phyloP scores from a whole-genome alignment of 441 rosid genomes.

The Populus trichocarpa region DNA sequence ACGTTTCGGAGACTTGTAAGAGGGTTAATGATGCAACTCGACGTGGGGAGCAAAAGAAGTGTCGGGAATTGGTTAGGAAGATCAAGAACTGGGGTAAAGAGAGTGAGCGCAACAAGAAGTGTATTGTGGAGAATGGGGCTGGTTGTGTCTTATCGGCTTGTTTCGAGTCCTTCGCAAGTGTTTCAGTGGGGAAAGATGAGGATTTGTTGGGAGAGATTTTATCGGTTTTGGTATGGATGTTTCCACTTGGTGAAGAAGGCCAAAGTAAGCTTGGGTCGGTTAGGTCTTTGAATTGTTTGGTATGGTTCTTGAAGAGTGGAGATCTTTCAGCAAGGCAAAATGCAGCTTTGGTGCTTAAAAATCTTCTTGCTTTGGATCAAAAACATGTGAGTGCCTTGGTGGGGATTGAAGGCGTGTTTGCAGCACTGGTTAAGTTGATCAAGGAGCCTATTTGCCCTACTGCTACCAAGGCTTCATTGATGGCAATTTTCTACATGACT shows the following conservation, averaged over 20 bases:
- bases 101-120: conserved; percentile 27
- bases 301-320: conserved; percentile 17
- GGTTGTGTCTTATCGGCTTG: conserved; percentile 14
- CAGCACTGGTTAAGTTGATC: conserved; percentile 12
- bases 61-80: conserved; percentile 21
- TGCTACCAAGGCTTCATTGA: conserved; percentile 19
- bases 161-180: conserved; percentile 22
- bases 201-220: conserved; percentile 22
- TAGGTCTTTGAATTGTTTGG: conserved; percentile 3
- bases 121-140: conserved; percentile 17
- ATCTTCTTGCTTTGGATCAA: conserved; percentile 18
- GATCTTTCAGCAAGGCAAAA: conserved; percentile 12
- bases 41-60: conserved; percentile 21
- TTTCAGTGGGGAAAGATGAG: conserved; percentile 13
- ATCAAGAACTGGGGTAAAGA: conserved; percentile 33
- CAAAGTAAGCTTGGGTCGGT: conserved; percentile 17
- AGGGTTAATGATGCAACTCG: conserved; percentile 9
- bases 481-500: conserved; percentile 15
- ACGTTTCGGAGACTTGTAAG: conserved; percentile 19
- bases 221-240: conserved; percentile 19
- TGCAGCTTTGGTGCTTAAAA: conserved; percentile 13
- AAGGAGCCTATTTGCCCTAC: conserved; percentile 20
- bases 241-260: conserved; percentile 22
- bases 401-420: conserved; percentile 12
- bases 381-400: background rate